A percentile compares a stretch with the other conserved stretches of the same genome.
phyloP scores from a whole-genome alignment of 1,139 yeast species.

The Yamadazyma atlantica region DNA sequence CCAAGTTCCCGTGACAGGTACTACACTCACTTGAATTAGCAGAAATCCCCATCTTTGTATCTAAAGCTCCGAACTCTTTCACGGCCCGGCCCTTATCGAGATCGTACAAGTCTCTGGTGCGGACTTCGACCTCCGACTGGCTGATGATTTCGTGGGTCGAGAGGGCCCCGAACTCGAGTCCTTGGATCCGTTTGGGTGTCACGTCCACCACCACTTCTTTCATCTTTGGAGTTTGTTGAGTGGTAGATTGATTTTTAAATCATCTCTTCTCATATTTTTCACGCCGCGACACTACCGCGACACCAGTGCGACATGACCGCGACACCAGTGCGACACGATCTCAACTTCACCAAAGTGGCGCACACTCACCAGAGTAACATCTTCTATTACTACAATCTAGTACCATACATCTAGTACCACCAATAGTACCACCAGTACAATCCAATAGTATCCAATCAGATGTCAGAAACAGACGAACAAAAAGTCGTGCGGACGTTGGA shows the following conservation, averaged over 20 bases:
- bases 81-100: conserved; percentile 80
- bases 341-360: no score
- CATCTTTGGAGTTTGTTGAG: conserved; percentile 36
- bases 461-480: conserved; percentile 21
- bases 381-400: no score
- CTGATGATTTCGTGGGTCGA: conserved; percentile 89
- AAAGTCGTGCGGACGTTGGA: conserved; percentile 63
- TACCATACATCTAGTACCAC: no score
- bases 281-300: no score
- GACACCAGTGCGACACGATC: no score
- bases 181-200: conserved; percentile 88
- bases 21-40: conserved; percentile 80
- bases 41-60: conserved; percentile 91
- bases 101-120: conserved; percentile 89
- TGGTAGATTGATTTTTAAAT: background rate
- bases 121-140: conserved; percentile 91
- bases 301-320: no score
- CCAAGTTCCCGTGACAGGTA: conserved; percentile 90
- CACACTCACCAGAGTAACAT: no score
- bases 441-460: no score
- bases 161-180: conserved; percentile 89
- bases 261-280: background rate
- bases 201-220: conserved; percentile 76
- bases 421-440: background rate
- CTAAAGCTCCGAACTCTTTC: conserved; percentile 83